Conservation (phyloP, 2,329 filamentous ascomycete species). For the Pyricularia grisea region DNA sequence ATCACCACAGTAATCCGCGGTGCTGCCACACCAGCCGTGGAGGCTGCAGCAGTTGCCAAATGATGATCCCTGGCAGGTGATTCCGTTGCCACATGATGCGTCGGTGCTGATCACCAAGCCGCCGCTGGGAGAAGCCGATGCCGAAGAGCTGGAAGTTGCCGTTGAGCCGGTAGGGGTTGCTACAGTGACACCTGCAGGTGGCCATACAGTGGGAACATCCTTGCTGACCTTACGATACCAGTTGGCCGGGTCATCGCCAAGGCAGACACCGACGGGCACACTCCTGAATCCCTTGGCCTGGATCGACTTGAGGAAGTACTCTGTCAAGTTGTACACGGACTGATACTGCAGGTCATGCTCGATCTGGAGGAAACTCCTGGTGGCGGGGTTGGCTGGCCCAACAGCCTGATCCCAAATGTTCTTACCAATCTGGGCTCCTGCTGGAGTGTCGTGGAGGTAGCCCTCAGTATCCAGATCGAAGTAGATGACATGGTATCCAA, state of each 20-base stretch:
- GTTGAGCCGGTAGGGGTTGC: not conserved
- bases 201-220: not conserved
- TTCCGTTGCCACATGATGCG: conserved; percentile 8
- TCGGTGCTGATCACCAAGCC: conserved; percentile 1
- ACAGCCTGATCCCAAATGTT: conserved; percentile 21
- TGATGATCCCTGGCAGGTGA: conserved; percentile 7
- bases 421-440: conserved; percentile 23
- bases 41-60: conserved; percentile 10
- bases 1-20: conserved; percentile 6
- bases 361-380: conserved; percentile 34
- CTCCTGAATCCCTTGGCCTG: conserved; percentile 29
- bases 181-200: not conserved
- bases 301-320: conserved; percentile 31
- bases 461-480: conserved; percentile 26
- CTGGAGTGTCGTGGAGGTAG: conserved; percentile 20
- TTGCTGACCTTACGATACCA: conserved; percentile 37
- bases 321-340: conserved; percentile 35
- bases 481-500: conserved; percentile 27
- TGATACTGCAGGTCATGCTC: conserved; percentile 40
- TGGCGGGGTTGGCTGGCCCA: conserved; percentile 11
- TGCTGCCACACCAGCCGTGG: conserved; percentile 8
- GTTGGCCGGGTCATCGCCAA: conserved; percentile 37
- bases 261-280: conserved; percentile 46
- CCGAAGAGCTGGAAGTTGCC: not conserved
- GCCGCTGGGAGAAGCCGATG: not conserved